Base-by-base conservation (phyloP, 2,329 filamentous ascomycete genomes). In the Stachybotrys chlorohalonatus region DNA sequence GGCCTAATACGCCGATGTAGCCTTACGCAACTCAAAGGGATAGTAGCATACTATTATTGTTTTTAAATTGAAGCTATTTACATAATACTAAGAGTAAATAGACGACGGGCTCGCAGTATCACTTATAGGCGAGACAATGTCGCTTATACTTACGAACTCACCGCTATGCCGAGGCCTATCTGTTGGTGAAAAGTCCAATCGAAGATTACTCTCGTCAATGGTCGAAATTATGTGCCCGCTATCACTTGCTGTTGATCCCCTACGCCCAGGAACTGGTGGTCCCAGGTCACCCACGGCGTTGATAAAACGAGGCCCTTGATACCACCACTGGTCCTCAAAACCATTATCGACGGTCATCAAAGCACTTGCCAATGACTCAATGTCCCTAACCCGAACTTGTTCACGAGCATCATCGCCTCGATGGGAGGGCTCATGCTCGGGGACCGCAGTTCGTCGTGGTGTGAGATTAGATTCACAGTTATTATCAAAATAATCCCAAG, bases 251-350 rank as follows among this genome's bases (percentile, higher is more conserved):
- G 45, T 32, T 16, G 50, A 52, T 6, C 31, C 31, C n/a, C 31
- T 36, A 11, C 36, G 50, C 31, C 16, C 50, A n/a, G 16, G 32
- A 24, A 17, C 17, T 16, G 50, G 7, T 16, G 50, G 31, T 52
- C 36, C 45, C 11, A 52, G 31, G 16, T 57, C 58, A 31, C 63
- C 63, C 8, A 58, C 52, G 7, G 63, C 54, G 31, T 63, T 63
- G 51, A 63, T 62, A 7, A 66, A 56, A 4, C 64, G 63, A 45
- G 65, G 54, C 1, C 77, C 78, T 57, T 77, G 75, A 59, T 80
- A 75, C 78, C 79, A 81, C 78, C 78, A 81, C 63, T 81, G 78
- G 57, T 77, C 75, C 66, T 82, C 79, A 58, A 82, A 81, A 2
- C 79, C 79, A 59, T 81, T 82, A 60, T 82, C 79, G 3, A 82